A percentile compares a stretch with the other conserved stretches of the same genome.
Conservation (phyloP, 2,329 filamentous ascomycete species). For the Bipolaris gigantea region DNA sequence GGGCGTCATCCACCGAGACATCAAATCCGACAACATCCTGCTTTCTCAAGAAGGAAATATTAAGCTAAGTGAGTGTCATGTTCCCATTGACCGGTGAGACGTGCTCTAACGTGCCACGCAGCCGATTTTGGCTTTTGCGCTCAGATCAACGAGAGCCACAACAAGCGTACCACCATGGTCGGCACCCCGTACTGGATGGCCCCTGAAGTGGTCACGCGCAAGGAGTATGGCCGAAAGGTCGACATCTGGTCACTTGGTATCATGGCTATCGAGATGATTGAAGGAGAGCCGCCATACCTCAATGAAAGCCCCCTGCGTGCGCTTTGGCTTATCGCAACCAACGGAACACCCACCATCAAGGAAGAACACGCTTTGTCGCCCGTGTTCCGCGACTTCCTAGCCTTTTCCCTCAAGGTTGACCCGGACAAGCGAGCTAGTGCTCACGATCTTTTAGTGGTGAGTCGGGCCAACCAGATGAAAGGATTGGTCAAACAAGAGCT, state of each 20-base stretch:
- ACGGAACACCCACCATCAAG: conserved; percentile 93
- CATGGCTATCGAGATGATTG: conserved; percentile 99
- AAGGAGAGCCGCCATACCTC: conserved; percentile 94
- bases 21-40: conserved; percentile 98
- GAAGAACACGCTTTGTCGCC: conserved; percentile 80
- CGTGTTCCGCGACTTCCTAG: conserved; percentile 87
- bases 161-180: conserved; percentile 98
- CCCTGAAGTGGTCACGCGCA: conserved; percentile 93
- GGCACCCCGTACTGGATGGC: conserved; percentile 99
- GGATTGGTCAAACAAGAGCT: conserved; percentile 2
- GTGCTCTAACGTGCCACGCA: conserved; percentile 44
- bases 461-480: conserved; percentile 39
- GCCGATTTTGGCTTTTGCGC: conserved; percentile 99
- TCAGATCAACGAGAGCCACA: conserved; percentile 95
- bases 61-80: conserved; percentile 76
- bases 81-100: background rate
- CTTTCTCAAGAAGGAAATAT: conserved; percentile 93
- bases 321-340: conserved; percentile 94
- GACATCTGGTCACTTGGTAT: conserved; percentile 99
- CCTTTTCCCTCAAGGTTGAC: conserved; percentile 92
- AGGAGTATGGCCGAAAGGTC: conserved; percentile 97
- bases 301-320: conserved; percentile 93
- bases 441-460: conserved; percentile 87
- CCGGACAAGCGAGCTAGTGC: conserved; percentile 95
- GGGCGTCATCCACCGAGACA: conserved; percentile 96